Percentiles rank a stretch among this genome's conserved stretches.
Conservation (phyloP, 257 asterid species). For the Perilla frutescens region DNA sequence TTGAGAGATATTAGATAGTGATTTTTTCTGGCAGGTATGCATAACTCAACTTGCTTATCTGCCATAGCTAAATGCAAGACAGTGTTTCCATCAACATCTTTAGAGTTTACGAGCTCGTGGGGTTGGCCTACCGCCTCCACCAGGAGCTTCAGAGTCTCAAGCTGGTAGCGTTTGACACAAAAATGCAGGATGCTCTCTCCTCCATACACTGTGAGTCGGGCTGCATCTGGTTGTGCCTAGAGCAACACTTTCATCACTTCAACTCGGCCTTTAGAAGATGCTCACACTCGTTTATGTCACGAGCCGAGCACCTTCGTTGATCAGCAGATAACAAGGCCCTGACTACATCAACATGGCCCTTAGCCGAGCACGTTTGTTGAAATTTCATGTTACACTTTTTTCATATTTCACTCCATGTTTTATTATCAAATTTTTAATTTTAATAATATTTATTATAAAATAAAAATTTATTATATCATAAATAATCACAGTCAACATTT, state of each 20-base stretch:
- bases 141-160: constrained; percentile 36
- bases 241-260: constrained; percentile 35
- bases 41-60: constrained; percentile 42
- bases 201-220: constrained; percentile 20
- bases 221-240: constrained; percentile 28
- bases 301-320: constrained; percentile 31
- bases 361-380: too few relatives aligned
- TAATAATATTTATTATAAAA: too few relatives aligned
- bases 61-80: constrained; percentile 46
- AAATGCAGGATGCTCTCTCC: constrained; percentile 43
- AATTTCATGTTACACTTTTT: too few relatives aligned
- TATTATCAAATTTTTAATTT: too few relatives aligned
- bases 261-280: constrained; percentile 44
- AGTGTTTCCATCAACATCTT: constrained; percentile 42
- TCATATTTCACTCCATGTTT: too few relatives aligned
- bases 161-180: constrained; percentile 41
- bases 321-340: constrained; percentile 21
- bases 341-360: constrained; percentile 38
- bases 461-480: too few relatives aligned
- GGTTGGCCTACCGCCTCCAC: constrained; percentile 2
- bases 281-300: constrained; percentile 43
- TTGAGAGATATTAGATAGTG: too few relatives aligned
- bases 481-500: too few relatives aligned
- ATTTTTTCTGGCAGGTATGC: too few relatives aligned
- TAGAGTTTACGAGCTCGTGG: constrained; percentile 31